Conservation (phyloP, 768 basidiomycete species). For the Trametes gibbosa region DNA sequence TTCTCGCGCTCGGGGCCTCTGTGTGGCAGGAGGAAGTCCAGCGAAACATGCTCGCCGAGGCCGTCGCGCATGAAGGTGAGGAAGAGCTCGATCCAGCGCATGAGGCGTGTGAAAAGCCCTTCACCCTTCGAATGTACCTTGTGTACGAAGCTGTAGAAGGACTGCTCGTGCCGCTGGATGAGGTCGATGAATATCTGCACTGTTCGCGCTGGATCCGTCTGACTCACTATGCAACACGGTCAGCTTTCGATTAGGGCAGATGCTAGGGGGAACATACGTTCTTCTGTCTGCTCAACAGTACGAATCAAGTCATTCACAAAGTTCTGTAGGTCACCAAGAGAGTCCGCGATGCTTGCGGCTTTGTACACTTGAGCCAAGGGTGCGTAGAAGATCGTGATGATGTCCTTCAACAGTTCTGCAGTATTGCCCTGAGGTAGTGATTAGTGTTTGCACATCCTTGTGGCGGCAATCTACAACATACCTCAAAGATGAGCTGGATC, state of each 20-base stretch:
- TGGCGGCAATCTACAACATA: slow-evolving; percentile 28
- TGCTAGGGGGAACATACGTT: slow-evolving; percentile 52
- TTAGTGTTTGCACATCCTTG: no score
- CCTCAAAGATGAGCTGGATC: slow-evolving; percentile 94
- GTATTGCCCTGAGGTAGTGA: slow-evolving; percentile 73
- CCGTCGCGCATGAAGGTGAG: slow-evolving; percentile 89
- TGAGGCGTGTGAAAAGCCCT: slow-evolving; percentile 87
- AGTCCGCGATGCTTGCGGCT: slow-evolving; percentile 96
- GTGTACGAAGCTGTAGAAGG: slow-evolving; percentile 97
- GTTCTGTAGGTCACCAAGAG: slow-evolving; percentile 84
- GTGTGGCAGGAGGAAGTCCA: slow-evolving; percentile 90
- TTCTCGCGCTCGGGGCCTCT: slow-evolving; percentile 69
- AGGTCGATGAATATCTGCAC: slow-evolving; percentile 94
- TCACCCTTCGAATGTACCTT: slow-evolving; percentile 98
- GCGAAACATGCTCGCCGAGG: slow-evolving; percentile 64
- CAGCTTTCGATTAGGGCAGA: no score
- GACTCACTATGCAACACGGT: slow-evolving; percentile 52
- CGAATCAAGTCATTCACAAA: slow-evolving; percentile 94
- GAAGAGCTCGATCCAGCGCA: slow-evolving; percentile 97
- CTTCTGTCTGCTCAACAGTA: slow-evolving; percentile 91
- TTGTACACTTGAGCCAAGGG: slow-evolving; percentile 96
- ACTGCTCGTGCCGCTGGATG: slow-evolving; percentile 89
- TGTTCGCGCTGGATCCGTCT: slow-evolving; percentile 79
- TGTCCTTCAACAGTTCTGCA: slow-evolving; percentile 93
- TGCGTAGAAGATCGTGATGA: slow-evolving; percentile 97